These are phyloP conservation scores for Pythium sp. DNA, from an alignment of 352 stramenopile species.

Conservation along the genomic window DNA sequence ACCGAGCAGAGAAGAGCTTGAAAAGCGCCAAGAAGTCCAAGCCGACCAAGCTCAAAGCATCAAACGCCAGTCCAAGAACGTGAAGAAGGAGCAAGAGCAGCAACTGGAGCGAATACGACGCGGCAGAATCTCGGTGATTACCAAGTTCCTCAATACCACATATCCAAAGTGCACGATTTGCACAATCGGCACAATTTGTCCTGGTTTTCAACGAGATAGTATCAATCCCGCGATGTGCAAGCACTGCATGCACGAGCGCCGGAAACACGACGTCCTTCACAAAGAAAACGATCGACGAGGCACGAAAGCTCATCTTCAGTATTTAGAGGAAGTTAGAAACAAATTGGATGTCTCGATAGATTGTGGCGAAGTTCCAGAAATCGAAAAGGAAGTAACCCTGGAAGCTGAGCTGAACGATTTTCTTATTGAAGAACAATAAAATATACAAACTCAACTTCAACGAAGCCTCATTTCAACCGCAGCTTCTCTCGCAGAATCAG, in stretches of 20 bases:
- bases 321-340: slow-evolving; percentile 42
- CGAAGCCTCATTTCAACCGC: neutral
- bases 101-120: slow-evolving; percentile 46
- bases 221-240: slow-evolving; percentile 72
- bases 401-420: slow-evolving; percentile 41
- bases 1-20: slow-evolving; percentile 65
- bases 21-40: slow-evolving; percentile 38
- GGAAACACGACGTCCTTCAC: slow-evolving; percentile 59
- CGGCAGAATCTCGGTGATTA: slow-evolving; percentile 38
- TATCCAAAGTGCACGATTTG: slow-evolving; percentile 72
- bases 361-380: slow-evolving; percentile 46
- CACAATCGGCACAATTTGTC: slow-evolving; percentile 58
- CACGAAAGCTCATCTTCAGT: slow-evolving; percentile 30
- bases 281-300: slow-evolving; percentile 30
- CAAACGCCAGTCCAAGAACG: slow-evolving; percentile 43
- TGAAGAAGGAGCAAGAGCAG: slow-evolving; percentile 34
- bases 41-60: slow-evolving; percentile 42
- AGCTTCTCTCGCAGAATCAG: slow-evolving; percentile 5
- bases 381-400: slow-evolving; percentile 58
- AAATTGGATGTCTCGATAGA: slow-evolving; percentile 61
- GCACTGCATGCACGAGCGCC: slow-evolving; percentile 73
- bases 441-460: neutral
- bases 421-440: neutral
- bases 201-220: slow-evolving; percentile 64
- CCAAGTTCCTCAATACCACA: slow-evolving; percentile 46